These are phyloP conservation scores for Euphorbia peplus DNA, from an alignment of 345 rosid genomes.

Conservation along the genomic window DNA sequence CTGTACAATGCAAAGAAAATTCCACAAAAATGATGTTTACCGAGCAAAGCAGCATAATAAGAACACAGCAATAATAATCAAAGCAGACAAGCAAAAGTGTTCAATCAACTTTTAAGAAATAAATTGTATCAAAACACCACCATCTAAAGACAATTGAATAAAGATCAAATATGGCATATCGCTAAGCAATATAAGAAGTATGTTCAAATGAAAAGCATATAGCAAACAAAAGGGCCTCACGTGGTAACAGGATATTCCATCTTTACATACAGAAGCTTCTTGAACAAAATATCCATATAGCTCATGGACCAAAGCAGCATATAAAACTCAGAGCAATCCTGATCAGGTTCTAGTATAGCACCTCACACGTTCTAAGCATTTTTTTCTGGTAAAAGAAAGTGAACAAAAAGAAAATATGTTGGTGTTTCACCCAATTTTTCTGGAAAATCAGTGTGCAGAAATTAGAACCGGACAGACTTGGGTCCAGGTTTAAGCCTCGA, in stretches of 20 bases:
- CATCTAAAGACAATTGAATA: not conserved
- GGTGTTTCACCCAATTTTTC: too few species aligned
- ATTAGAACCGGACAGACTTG: not conserved
- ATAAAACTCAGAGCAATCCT: too few species aligned
- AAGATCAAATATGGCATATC: not conserved
- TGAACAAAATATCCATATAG: too few species aligned
- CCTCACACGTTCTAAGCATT: too few species aligned
- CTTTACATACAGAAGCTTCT: too few species aligned
- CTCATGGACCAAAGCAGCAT: too few species aligned
- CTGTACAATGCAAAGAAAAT: conserved; percentile 28
- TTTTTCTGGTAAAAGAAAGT: too few species aligned
- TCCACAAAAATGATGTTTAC: not conserved
- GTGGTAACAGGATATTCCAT: too few species aligned
- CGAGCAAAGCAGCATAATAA: not conserved
- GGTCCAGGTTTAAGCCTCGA: not conserved
- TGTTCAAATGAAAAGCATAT: not conserved
- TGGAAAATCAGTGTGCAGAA: not conserved
- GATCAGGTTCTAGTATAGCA: too few species aligned
- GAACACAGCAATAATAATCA: not conserved
- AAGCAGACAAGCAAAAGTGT: not conserved
- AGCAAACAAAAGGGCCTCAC: too few species aligned
- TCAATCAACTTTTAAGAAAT: not conserved
- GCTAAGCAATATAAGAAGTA: not conserved
- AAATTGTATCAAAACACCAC: too few species aligned
- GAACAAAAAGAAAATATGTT: too few species aligned